Base-by-base conservation (phyloP, 2,329 filamentous ascomycete genomes). In the Aspergillus oerlinghausenensis region DNA sequence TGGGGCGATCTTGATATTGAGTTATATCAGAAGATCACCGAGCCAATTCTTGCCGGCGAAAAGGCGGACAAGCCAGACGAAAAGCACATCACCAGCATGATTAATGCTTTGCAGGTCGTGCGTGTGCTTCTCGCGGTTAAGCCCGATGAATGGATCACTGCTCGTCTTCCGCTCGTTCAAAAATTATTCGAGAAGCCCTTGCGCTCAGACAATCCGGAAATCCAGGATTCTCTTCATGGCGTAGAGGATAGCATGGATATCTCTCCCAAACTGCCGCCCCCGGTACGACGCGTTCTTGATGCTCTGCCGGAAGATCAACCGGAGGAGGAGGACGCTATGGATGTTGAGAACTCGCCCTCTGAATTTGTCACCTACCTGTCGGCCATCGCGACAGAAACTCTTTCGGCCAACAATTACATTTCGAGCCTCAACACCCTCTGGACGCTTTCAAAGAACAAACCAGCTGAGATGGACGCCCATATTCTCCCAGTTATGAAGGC, bases 1-100 rank as follows among this genome's bases (percentile, higher is more conserved):
- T 99, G 94, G 95, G 88, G 87, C 38, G 92, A 97, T 67, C 79
- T 97, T 35, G 92, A 97, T 51, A 82, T 97, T 21, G 93, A 97
- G 66, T 80, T 97, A 62, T 94, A 97, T 66, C 88, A 89, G 3
- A 95, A 94, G 66, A 88, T 93, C 55, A 94, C 92, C 0, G 92
- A 97, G 61, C 85, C 90, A 45, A 88, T 97, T 55, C 78, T 97
- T 11, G 86, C 88, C 2, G 87, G 88, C 51, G 94, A 97, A 9
- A 92, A 91, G 73, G 87, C 89, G 55, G 88, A 91, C 51, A 89
- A 90, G 66, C 83, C 82, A n/a, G 88, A 92, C 60, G 89, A 92
- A 43, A 92, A 91, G 72, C 92, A 92, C 67, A 82, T 89, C 45
- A 95, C 90, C 0, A 87, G 88, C 60, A 93, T 96, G 74, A 86